Evolutionary conservation across 1,284 basidiomycete species (phyloP).

Genomic region (Athelia sp.): DNA sequence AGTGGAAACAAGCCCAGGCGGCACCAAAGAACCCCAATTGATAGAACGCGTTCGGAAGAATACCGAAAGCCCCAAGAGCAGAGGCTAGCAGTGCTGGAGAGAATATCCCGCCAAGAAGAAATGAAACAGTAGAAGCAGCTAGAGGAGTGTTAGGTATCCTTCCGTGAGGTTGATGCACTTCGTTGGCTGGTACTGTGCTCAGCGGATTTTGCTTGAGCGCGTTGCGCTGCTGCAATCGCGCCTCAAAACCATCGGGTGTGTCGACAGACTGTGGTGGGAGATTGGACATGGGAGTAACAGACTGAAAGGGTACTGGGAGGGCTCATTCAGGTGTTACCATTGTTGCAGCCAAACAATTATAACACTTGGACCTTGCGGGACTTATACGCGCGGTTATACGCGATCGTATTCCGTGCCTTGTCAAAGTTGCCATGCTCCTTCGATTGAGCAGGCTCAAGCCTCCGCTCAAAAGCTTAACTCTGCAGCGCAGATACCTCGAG

Average conservation of each 20-base stretch:
- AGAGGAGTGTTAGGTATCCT: constrained; percentile 83
- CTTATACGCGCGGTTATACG: neutral
- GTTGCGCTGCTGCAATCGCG: constrained; percentile 39
- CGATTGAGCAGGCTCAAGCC: neutral
- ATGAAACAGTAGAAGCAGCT: constrained; percentile 67
- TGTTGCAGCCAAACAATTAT: neutral
- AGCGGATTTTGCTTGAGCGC: constrained; percentile 37
- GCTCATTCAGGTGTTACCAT: no score
- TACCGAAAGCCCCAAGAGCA: constrained; percentile 36
- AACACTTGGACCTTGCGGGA: neutral
- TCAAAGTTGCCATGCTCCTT: neutral
- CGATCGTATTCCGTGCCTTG: neutral
- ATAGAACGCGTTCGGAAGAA: constrained; percentile 63
- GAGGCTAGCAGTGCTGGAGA: constrained; percentile 48
- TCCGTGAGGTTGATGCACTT: constrained; percentile 38
- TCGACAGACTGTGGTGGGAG: constrained; percentile 10
- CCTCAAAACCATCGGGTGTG: constrained; percentile 36
- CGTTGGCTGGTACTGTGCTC: constrained; percentile 44
- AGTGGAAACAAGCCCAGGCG: constrained; percentile 85
- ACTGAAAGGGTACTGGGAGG: no score
- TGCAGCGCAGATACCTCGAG: constrained; percentile 21
- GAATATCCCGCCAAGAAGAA: constrained; percentile 65
- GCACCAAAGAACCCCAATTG: constrained; percentile 81
- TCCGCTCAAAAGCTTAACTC: neutral
- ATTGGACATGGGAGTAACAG: neutral